Base-by-base conservation (phyloP, 2,329 filamentous ascomycete genomes). In the Magnaporthiopsis poae region DNA sequence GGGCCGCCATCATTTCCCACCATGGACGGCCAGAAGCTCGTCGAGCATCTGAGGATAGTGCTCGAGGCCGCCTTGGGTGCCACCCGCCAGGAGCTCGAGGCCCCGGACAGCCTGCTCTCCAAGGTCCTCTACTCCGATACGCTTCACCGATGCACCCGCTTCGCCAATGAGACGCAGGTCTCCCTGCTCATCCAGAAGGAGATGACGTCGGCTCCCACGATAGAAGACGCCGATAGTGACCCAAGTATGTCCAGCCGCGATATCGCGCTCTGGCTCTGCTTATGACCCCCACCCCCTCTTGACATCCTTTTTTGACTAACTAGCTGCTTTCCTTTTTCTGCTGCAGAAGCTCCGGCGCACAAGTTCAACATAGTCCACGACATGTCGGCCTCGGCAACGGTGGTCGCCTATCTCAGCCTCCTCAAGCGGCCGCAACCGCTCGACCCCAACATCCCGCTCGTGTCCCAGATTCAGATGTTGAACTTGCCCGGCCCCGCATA, bases 141-240 rank as follows among this genome's bases (percentile, higher is more conserved):
- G 8, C 80, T 96, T 67, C 88, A 92, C 75, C 86, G 92, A 80
- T 97, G 94, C 78, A 87, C 88, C 71, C 89, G 93, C 73, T 98
- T 98, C 78, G 92, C 92, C 67, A 87, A 88, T 69, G 96, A 99
- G 78, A 84, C 90, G 67, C 92, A 96, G 79, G 88, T 89, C 69
- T 92, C 90, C 66, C 82, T 99, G 69, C 98, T 98, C 78, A 89
- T 97, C 69, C 90, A 95, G 75, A 96, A 97, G 79, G 91, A 94
- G 74, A 75, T 88, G 70, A 79, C 61, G 65, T 80, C 83, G 69
- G 81, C 82, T 15, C 81, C 84, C 63, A 77, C 83, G 66, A 73
- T 80, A 60, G 79, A 84, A 67, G 82, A 86, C 69, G 83, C 80
- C 61, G 72, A 35, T 18, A 78, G 80, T 67, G 76, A 78, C 68